These are phyloP conservation scores for Pichia insulana DNA, from an alignment of 805 yeast genomes.

Conservation along the genomic window DNA sequence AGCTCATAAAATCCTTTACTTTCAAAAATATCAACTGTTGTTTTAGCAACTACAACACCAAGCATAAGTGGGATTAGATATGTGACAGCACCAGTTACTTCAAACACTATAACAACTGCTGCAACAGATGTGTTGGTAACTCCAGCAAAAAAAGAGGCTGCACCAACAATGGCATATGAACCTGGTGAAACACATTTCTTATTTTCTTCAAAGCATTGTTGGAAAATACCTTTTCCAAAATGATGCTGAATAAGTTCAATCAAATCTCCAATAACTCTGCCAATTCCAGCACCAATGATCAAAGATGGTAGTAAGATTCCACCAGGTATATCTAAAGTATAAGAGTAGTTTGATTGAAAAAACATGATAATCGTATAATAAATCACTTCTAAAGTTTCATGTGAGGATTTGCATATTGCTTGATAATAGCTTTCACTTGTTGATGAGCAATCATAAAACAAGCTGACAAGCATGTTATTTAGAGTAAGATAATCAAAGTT, in stretches of 20 bases:
- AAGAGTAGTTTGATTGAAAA: slow-evolving; percentile 56
- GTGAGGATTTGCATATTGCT: slow-evolving; percentile 14
- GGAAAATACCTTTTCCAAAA: slow-evolving; percentile 30
- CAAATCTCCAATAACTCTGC: slow-evolving; percentile 47
- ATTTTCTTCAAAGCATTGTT: slow-evolving; percentile 32
- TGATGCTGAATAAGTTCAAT: slow-evolving; percentile 40
- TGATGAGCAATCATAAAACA: slow-evolving; percentile 59
- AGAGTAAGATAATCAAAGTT: slow-evolving; percentile 39
- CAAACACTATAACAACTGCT: slow-evolving; percentile 73
- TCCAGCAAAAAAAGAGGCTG: slow-evolving; percentile 76
- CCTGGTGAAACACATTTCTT: slow-evolving; percentile 67
- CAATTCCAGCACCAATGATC: slow-evolving; percentile 52
- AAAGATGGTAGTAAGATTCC: slow-evolving; percentile 59
- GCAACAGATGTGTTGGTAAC: slow-evolving; percentile 73
- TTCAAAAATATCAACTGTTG: slow-evolving; percentile 56
- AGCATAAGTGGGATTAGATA: slow-evolving; percentile 82
- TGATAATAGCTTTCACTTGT: slow-evolving; percentile 7
- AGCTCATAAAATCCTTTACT: slow-evolving; percentile 52
- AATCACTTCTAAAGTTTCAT: slow-evolving; percentile 30
- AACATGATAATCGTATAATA: slow-evolving; percentile 21
- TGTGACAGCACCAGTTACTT: slow-evolving; percentile 76
- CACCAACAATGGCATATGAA: slow-evolving; percentile 82
- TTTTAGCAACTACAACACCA: slow-evolving; percentile 67
- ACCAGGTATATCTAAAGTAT: slow-evolving; percentile 61
- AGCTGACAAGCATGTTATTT: slow-evolving; percentile 44